These are phyloP conservation scores for Saururus chinensis DNA, from an alignment of 164 flowering plant species.

Conservation along the genomic window DNA sequence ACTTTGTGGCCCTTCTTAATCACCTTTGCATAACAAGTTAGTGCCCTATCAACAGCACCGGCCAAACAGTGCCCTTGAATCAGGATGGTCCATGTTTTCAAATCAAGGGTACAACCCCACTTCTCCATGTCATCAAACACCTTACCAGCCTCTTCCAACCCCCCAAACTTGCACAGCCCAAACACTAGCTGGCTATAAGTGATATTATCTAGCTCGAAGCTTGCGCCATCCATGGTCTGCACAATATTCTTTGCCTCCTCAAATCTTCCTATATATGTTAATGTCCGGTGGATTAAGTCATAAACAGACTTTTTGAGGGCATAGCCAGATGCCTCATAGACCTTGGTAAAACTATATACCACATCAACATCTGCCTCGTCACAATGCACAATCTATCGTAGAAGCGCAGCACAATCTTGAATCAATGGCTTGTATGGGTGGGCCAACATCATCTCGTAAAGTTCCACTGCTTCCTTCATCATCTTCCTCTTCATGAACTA, in stretches of 20 bases:
- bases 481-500: slow-evolving; percentile 50
- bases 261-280: slow-evolving; percentile 60
- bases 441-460: slow-evolving; percentile 89
- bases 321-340: too few species aligned
- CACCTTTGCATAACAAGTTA: slow-evolving; percentile 58
- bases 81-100: slow-evolving; percentile 89
- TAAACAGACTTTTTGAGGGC: slow-evolving; percentile 52
- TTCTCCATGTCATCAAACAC: slow-evolving; percentile 70
- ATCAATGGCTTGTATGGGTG: slow-evolving; percentile 59
- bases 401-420: slow-evolving; percentile 43
- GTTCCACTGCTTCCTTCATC: slow-evolving; percentile 74
- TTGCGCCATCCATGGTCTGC: slow-evolving; percentile 54
- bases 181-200: slow-evolving; percentile 71
- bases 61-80: slow-evolving; percentile 69
- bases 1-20: slow-evolving; percentile 37
- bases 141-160: slow-evolving; percentile 58
- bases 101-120: too few species aligned
- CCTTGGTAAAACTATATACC: slow-evolving; percentile 54
- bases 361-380: slow-evolving; percentile 42
- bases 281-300: slow-evolving; percentile 69
- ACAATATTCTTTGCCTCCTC: slow-evolving; percentile 67
- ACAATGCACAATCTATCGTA: slow-evolving; percentile 30
- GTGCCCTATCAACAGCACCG: slow-evolving; percentile 52
- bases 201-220: slow-evolving; percentile 69
- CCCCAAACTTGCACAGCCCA: slow-evolving; percentile 67